These are phyloP conservation scores for Parmelia sp. DNA, from an alignment of 495 filamentous ascomycete genomes.

Conservation along the genomic window DNA sequence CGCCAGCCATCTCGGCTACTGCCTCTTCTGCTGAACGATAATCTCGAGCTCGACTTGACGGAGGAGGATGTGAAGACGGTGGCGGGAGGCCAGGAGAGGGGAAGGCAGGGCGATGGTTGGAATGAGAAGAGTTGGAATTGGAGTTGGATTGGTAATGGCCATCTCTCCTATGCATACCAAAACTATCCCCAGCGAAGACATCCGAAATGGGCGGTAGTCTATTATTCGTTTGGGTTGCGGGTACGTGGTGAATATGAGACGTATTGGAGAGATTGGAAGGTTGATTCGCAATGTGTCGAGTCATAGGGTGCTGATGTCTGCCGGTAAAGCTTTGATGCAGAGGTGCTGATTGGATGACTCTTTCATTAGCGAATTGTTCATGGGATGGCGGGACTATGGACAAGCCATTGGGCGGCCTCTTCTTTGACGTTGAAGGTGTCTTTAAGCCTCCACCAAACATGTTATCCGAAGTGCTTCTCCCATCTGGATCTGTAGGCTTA, in stretches of 20 bases:
- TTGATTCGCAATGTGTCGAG: conserved; percentile 77
- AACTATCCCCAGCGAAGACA: conserved; percentile 80
- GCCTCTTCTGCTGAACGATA: conserved; percentile 95
- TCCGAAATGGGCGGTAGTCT: conserved; percentile 90
- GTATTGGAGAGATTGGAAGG: conserved; percentile 79
- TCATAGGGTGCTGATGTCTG: conserved; percentile 72
- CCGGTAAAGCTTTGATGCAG: conserved; percentile 95
- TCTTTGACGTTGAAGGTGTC: conserved; percentile 60
- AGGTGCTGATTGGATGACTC: conserved; percentile 94
- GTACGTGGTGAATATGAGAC: conserved; percentile 87
- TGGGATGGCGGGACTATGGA: conserved; percentile 97
- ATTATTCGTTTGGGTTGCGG: conserved; percentile 83
- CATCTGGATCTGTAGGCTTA: conserved; percentile 64
- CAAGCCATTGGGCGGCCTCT: conserved; percentile 79
- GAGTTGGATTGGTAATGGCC: conserved; percentile 43
- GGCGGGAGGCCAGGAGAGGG: conserved; percentile 67
- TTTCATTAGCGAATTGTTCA: conserved; percentile 88
- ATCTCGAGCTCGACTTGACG: conserved; percentile 64
- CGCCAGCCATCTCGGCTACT: conserved; percentile 80
- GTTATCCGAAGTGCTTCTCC: conserved; percentile 44
- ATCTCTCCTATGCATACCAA: conserved; percentile 50
- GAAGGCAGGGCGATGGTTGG: conserved; percentile 58
- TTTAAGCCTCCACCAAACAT: conserved; percentile 56
- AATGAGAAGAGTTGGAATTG: conserved; percentile 61
- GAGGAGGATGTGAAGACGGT: conserved; percentile 39